phyloP scores from a whole-genome alignment of 2,329 filamentous ascomycete genomes.

The Penicillium sp. region DNA sequence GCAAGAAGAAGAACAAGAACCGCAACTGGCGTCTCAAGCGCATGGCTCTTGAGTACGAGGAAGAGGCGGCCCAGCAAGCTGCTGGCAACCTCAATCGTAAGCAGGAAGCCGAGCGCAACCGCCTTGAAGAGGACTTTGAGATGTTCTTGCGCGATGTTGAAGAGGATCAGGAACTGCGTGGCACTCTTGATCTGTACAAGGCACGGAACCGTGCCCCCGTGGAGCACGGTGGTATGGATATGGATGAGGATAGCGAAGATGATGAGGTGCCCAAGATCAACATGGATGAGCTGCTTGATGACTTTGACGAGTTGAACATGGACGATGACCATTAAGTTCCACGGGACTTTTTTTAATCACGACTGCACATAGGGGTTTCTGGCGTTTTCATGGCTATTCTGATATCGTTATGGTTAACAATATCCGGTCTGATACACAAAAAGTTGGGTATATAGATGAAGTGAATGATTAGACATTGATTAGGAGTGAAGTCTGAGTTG shows the following conservation, averaged over 20 bases:
- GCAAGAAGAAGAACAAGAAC: conserved; percentile 70
- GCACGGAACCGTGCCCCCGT: conserved; percentile 27
- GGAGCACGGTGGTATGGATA: too few relatives aligned
- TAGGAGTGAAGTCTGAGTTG: too few relatives aligned
- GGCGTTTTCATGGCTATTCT: too few relatives aligned
- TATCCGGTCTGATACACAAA: too few relatives aligned
- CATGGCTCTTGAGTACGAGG: conserved; percentile 81
- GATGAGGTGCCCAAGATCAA: conserved; percentile 62
- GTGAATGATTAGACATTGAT: too few relatives aligned
- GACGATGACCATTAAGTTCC: too few relatives aligned
- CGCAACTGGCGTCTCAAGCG: conserved; percentile 93
- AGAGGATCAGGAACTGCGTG: conserved; percentile 79
- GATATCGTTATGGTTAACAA: too few relatives aligned
- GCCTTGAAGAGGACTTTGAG: conserved; percentile 83
- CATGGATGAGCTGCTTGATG: conserved; percentile 51
- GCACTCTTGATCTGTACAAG: conserved; percentile 83
- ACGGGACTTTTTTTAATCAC: too few relatives aligned
- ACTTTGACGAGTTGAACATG: conserved; percentile 41
- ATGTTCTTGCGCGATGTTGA: conserved; percentile 95
- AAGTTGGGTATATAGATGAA: too few relatives aligned
- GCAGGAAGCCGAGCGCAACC: too few relatives aligned
- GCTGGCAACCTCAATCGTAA: too few relatives aligned
- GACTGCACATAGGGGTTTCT: too few relatives aligned
- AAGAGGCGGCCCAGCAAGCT: conserved; percentile 37
- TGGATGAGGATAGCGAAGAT: conserved; percentile 47